Evolutionary conservation across 768 basidiomycete genomes (phyloP).

Genomic region (Pisolithus sp.): DNA sequence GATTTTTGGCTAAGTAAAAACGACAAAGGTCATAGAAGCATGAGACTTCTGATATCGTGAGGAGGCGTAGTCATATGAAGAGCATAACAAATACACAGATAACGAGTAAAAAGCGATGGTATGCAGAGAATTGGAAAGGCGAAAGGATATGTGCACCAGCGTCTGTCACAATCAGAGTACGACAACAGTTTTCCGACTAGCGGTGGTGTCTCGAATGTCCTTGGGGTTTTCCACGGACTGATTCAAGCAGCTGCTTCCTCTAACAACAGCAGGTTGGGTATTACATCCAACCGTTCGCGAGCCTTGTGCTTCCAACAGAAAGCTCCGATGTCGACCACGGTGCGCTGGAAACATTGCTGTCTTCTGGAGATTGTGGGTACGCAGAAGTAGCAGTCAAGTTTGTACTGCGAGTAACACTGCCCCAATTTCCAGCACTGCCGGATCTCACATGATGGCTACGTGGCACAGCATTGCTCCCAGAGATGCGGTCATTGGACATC

Average conservation of each 20-base stretch:
- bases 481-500: conserved; percentile 33
- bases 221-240: conserved; percentile 2
- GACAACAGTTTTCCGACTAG: conserved; percentile 37
- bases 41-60: conserved; percentile 33
- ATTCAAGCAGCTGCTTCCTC: neutral
- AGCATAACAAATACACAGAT: conserved; percentile 19
- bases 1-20: conserved; percentile 41
- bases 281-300: conserved; percentile 46
- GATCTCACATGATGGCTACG: conserved; percentile 67
- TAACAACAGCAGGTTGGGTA: neutral
- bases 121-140: conserved; percentile 4
- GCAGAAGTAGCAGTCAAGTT: conserved; percentile 43
- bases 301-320: conserved; percentile 42
- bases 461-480: conserved; percentile 26
- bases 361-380: conserved; percentile 52
- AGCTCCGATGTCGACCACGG: conserved; percentile 57
- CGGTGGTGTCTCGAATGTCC: conserved; percentile 24
- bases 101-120: conserved; percentile 14
- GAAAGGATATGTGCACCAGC: neutral
- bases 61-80: conserved; percentile 28
- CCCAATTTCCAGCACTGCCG: conserved; percentile 81
- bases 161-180: conserved; percentile 1
- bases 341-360: conserved; percentile 42
- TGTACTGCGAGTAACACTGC: conserved; percentile 48
- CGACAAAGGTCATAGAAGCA: conserved; percentile 27